A percentile compares a stretch with the other conserved stretches of the same genome.
Evolutionary conservation across 352 stramenopile genomes (phyloP).

Genomic region (Pythium monospermum): DNA sequence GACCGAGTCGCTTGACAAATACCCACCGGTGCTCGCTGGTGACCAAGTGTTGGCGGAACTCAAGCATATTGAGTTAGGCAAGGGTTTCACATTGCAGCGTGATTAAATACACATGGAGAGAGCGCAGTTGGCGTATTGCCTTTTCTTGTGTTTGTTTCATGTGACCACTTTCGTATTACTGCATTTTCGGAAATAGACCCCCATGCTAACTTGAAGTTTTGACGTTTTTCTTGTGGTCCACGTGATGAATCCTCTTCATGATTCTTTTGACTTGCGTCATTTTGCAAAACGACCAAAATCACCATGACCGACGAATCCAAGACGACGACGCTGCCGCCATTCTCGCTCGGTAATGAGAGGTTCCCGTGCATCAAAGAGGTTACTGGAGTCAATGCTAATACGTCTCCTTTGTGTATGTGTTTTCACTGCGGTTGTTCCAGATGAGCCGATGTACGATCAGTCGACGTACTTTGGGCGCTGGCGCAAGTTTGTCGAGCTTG

Average conservation of each 20-base stretch:
- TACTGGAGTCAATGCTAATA: not conserved
- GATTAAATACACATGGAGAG: conserved; percentile 25
- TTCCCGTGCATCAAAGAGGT: not conserved
- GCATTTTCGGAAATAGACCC: conserved; percentile 7
- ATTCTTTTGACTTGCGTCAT: not conserved
- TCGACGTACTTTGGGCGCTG: conserved; percentile 83
- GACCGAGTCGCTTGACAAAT: conserved; percentile 51
- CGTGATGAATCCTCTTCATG: not conserved
- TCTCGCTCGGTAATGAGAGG: conserved; percentile 31
- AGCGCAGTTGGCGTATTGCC: no score
- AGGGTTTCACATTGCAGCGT: conserved; percentile 64
- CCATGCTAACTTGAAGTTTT: conserved; percentile 14
- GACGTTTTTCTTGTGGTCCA: conserved; percentile 12
- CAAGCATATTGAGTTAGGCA: conserved; percentile 78
- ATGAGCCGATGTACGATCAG: conserved; percentile 77
- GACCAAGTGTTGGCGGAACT: conserved; percentile 87
- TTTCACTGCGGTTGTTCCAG: conserved; percentile 16
- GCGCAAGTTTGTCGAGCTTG: conserved; percentile 81
- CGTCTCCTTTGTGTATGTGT: not conserved
- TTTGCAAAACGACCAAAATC: not conserved
- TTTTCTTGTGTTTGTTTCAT: no score
- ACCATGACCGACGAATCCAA: conserved; percentile 8
- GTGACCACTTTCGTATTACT: no score
- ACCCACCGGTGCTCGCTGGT: conserved; percentile 79
- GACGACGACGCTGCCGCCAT: conserved; percentile 32